A percentile compares a stretch with the other conserved stretches of the same genome.
phyloP scores from a whole-genome alignment of 2,329 filamentous ascomycete species.

The Penicillium sp. region DNA sequence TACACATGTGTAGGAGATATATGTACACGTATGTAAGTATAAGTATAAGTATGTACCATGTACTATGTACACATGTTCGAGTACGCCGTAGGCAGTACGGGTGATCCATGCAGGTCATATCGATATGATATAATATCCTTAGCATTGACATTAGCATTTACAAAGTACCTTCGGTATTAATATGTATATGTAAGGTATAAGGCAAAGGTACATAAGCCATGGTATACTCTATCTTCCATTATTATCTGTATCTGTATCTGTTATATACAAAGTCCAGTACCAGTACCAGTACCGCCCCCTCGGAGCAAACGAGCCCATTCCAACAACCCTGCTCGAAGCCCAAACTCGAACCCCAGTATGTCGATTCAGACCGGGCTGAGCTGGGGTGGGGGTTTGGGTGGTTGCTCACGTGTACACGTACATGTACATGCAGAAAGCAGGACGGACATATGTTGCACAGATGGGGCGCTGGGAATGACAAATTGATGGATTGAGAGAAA shows the following conservation, averaged over 20 bases:
- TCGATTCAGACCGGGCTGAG: not conserved
- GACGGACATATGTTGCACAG: not conserved
- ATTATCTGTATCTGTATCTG: too few relatives aligned
- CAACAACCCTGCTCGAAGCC: not conserved
- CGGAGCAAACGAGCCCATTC: not conserved
- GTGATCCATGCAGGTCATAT: not conserved
- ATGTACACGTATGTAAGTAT: not conserved
- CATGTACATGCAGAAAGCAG: not conserved
- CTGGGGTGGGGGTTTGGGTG: not conserved
- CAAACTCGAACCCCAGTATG: not conserved
- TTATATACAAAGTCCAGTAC: too few relatives aligned
- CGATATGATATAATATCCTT: not conserved
- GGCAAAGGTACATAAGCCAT: not conserved
- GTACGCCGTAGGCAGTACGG: not conserved
- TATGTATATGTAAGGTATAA: not conserved
- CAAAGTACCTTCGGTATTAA: not conserved
- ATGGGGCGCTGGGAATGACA: not conserved
- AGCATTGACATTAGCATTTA: not conserved
- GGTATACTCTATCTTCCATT: not conserved
- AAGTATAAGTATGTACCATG: too few relatives aligned
- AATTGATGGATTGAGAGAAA: not conserved
- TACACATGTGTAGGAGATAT: not conserved
- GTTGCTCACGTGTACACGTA: conserved; percentile 1
- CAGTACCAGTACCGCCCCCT: not conserved
- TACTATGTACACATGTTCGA: not conserved